Evolutionary conservation across 345 rosid species (phyloP).

Genomic region (Combretum micranthum): DNA sequence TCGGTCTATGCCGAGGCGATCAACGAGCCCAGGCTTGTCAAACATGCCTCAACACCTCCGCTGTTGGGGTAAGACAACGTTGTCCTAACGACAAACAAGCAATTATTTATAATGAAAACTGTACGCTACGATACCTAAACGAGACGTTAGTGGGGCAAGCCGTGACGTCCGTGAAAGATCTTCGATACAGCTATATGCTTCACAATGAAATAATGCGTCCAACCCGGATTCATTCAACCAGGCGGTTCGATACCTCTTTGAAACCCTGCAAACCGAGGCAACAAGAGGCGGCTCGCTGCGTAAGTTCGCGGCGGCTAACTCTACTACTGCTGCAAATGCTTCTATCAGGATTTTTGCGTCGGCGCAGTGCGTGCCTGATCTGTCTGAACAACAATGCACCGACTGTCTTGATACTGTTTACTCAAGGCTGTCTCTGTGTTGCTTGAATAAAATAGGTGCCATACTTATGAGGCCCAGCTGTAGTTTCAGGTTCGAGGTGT

Average conservation of each 20-base stretch:
- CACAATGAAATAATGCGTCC: not conserved
- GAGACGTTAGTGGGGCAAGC: not conserved
- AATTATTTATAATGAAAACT: not conserved
- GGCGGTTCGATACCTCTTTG: not conserved
- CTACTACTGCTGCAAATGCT: not conserved
- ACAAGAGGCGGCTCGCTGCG: not conserved
- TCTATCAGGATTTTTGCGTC: not conserved
- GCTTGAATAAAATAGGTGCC: not conserved
- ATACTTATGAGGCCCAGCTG: conserved; percentile 7
- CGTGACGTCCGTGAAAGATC: too few relatives aligned
- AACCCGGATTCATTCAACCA: not conserved
- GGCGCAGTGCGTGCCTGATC: conserved; percentile 11
- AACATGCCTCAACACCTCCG: not conserved
- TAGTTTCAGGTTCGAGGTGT: conserved; percentile 4
- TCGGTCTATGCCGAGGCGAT: not conserved
- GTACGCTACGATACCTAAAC: conserved; percentile 10
- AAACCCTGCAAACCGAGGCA: not conserved
- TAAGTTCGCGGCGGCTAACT: not conserved
- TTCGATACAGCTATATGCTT: too few relatives aligned
- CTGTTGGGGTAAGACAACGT: too few relatives aligned
- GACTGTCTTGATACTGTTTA: not conserved
- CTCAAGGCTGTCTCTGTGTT: not conserved
- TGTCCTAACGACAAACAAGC: too few relatives aligned
- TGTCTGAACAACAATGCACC: not conserved
- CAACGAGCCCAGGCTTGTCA: fast-evolving